Evolutionary conservation across 2,329 filamentous ascomycete species (phyloP), one percentile per base, ranked within the genome.

Genomic region (Metarhizium guizhouense): DNA sequence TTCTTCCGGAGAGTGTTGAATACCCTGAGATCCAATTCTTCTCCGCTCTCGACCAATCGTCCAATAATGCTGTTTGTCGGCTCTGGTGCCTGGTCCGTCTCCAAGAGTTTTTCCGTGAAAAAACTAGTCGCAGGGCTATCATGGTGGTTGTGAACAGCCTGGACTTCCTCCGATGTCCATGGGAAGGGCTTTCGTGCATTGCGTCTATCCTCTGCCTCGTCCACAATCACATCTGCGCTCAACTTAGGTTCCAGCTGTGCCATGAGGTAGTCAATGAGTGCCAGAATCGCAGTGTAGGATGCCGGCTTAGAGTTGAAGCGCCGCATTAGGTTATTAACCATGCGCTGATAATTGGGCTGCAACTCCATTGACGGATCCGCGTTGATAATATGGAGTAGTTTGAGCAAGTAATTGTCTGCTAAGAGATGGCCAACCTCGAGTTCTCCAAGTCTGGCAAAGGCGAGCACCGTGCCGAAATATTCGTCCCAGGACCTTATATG

Each of bases 401-500:
- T 83, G 45, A 73, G 65, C 20, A 92, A 72, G 61, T 84, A 88
- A 29, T 81, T 78, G 36, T 77, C 73, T 11, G 83, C 78, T 29
- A 92, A 73, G 29, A 91, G 73, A 6, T 79, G 65, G 2, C 74
- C 73, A 20, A 80, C 75, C 66, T 90, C 85, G 5, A 75, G 67
- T 3, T 74, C 69, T 1, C 87, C 86, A 54, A 89, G 69, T 49
- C 73, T 75, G 14, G 83, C 82, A 64, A 92, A 86, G n/a, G 74
- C 74, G n/a, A 80, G 65, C 58, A 92, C 74, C n/a, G 87, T 77
- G 13, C 80, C 79, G 65, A 93, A 93, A 56, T 86, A 86, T 63
- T 93, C 88, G 47, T 85, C 81, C 89, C 89, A 94, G 3, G 87
- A 80, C 56, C 84, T 81, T 32, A 83, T 72, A 49, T 79, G 74